A percentile compares a stretch with the other conserved stretches of the same genome.
phyloP scores from a whole-genome alignment of 73 alveolate genomes.

The Symbiodinium pilosum region DNA sequence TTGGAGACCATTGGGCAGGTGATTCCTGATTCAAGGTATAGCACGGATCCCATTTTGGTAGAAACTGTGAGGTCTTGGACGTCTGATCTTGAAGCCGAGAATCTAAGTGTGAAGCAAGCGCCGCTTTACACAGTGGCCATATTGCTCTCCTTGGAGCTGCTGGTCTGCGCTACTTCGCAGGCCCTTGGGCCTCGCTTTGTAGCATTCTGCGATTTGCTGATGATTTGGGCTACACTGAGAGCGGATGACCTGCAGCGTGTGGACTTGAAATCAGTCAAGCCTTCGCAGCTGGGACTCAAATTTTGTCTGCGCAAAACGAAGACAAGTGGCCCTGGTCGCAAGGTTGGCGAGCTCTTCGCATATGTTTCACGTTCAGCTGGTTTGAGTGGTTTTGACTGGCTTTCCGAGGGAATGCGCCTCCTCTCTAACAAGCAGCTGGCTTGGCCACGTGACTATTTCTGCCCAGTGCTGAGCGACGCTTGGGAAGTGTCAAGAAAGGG shows the following conservation, averaged over 20 bases:
- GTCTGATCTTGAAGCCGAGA: neutral
- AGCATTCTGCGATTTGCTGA: neutral
- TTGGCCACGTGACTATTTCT: neutral
- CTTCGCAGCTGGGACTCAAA: neutral
- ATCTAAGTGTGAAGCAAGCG: neutral
- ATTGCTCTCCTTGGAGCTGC: neutral
- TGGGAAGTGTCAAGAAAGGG: neutral
- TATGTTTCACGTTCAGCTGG: neutral
- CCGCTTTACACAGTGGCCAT: neutral
- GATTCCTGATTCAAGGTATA: neutral
- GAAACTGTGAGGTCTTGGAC: neutral
- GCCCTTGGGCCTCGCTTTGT: neutral
- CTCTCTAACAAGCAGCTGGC: neutral
- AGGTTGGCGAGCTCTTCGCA: neutral
- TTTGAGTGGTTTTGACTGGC: neutral
- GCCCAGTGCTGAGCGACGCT: neutral
- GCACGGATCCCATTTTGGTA: neutral
- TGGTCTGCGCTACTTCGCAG: neutral
- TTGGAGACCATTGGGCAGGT: neutral
- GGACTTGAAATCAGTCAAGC: neutral
- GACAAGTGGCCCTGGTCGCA: neutral
- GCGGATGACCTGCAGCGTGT: neutral
- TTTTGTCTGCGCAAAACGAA: neutral
- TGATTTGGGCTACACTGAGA: neutral
- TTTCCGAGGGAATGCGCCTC: neutral